Base-by-base conservation (phyloP, 768 basidiomycete species). In the Pleurotus citrinopileatus region DNA sequence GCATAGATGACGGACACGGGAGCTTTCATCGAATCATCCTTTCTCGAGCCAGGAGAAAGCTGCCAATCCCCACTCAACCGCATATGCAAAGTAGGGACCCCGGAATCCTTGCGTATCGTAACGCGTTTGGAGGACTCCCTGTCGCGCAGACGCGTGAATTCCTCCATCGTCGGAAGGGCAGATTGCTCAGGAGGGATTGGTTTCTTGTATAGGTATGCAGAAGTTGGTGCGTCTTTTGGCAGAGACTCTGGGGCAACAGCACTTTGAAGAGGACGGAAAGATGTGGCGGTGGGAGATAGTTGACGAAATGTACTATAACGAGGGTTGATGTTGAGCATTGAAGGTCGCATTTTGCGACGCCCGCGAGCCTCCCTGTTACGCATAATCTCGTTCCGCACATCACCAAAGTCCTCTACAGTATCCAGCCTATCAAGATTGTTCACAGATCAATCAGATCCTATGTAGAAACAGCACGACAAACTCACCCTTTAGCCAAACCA, bases 401-500 rank as follows among this genome's bases (percentile, higher is more conserved):
- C 61, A 40, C 66, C 66, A 60, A 85, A 83, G 61, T 82, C 79
- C 60, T 84, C 82, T 0, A 76, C 59, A 0, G 67, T 63, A 58
- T 86, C 84, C 20, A 83, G 61, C 6, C 86, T 86, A 54, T 15
- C 22, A 54, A 40, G 10, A 54, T 23, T 13, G 7, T 32, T 32
- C 7, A 32, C 17, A 9, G 12, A 43, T 25, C 15, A 37, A 52
- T 36, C 9, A 13, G 29, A 7, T 17, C 12, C 25, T 1, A 25
- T 13, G 4, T 37, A 53, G 15, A 45, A 2, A 48, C 19, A 29
- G 32, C 32, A 50, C 28, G 36, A 47, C 26, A 34, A 10, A 55
- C 23, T 17, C 56, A 89, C 89, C 89, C 89, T 70, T 84, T 84
- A 25, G 82, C 67, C 19, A 84, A 58, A 15, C 89, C 90, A 52